Evolutionary conservation across 345 rosid genomes (phyloP).

Genomic region (Trapa incisa): DNA sequence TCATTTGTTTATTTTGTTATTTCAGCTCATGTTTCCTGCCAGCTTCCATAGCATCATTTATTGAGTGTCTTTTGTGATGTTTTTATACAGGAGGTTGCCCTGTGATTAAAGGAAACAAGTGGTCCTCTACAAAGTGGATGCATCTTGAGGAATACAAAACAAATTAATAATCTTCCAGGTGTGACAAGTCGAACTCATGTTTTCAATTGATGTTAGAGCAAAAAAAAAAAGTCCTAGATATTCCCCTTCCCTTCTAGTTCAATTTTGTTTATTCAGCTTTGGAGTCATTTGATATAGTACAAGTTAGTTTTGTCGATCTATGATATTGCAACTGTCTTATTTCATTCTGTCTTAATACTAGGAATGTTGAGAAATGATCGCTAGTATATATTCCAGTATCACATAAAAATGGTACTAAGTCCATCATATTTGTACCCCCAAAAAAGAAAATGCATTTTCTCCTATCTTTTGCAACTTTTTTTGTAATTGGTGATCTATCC

Average conservation of each 20-base stretch:
- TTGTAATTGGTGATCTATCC: neutral
- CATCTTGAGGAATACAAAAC: constrained; percentile 57
- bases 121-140: constrained; percentile 96
- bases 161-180: constrained; percentile 10
- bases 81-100: constrained; percentile 61
- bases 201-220: neutral
- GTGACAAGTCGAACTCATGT: neutral
- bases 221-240: neutral
- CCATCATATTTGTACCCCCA: neutral
- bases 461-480: too few species aligned
- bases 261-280: neutral
- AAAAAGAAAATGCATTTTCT: too few species aligned
- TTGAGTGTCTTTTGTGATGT: too few species aligned
- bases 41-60: too few species aligned
- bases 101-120: constrained; percentile 79
- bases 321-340: neutral
- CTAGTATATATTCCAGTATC: neutral
- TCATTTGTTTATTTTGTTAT: neutral
- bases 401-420: neutral
- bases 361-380: neutral
- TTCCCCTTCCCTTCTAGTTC: neutral
- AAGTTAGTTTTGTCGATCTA: neutral
- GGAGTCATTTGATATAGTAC: neutral
- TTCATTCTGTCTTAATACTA: neutral
- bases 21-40: neutral